These are phyloP conservation scores for Cordyceps fumosorosea DNA, from an alignment of 2,329 filamentous ascomycete species.

Conservation along the genomic window DNA sequence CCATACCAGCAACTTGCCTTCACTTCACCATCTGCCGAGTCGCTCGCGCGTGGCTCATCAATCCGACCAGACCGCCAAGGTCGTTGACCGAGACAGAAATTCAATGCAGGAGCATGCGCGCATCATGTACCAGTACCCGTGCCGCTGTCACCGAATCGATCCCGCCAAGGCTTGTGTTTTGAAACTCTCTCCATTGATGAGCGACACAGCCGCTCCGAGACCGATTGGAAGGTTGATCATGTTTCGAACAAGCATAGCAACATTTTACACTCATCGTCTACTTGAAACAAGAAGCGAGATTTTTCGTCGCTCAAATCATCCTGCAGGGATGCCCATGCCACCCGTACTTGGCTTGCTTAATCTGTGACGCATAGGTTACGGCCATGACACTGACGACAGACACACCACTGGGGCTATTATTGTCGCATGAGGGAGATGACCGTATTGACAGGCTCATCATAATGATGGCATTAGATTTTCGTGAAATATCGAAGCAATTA, in stretches of 20 bases:
- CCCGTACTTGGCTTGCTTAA: neutral
- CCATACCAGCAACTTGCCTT: no score
- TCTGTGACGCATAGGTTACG: neutral
- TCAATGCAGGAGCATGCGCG: no score
- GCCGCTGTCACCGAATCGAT: neutral
- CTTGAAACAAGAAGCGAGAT: neutral
- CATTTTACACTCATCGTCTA: neutral
- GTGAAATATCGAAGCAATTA: no score
- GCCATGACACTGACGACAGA: neutral
- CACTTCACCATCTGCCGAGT: no score
- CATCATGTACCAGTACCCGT: no score
- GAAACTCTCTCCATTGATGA: neutral
- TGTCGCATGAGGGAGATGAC: no score
- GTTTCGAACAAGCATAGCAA: neutral
- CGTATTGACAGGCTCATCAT: no score
- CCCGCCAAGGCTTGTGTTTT: neutral
- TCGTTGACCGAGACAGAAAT: no score
- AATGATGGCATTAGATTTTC: no score
- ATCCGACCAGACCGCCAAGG: no score
- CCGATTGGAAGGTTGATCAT: neutral
- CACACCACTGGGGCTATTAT: neutral
- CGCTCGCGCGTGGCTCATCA: no score
- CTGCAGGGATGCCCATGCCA: neutral
- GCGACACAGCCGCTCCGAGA: neutral
- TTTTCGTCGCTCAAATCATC: neutral